These are phyloP conservation scores for Huntiella bhutanensis DNA, from an alignment of 2,329 filamentous ascomycete species.

Conservation along the genomic window DNA sequence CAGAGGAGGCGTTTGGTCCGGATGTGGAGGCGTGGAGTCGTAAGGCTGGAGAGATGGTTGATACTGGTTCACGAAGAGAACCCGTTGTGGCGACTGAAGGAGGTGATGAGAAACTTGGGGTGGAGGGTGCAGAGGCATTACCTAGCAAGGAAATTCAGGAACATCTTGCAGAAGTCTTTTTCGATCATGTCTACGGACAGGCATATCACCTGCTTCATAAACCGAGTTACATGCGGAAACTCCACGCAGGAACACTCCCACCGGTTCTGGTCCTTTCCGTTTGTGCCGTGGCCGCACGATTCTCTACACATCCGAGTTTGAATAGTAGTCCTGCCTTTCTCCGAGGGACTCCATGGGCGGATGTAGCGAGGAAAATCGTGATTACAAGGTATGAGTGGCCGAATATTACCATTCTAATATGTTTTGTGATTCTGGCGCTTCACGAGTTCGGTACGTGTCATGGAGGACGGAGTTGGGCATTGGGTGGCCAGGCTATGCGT, in stretches of 20 bases:
- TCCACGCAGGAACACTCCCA: slow-evolving; percentile 61
- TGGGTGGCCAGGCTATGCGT: slow-evolving; percentile 82
- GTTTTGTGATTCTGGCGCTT: slow-evolving; percentile 68
- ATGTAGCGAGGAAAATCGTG: slow-evolving; percentile 69
- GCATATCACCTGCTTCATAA: slow-evolving; percentile 90
- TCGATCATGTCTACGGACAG: slow-evolving; percentile 89
- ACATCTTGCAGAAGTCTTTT: slow-evolving; percentile 85
- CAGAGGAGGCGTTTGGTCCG: slow-evolving; percentile 71
- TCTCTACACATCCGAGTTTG: slow-evolving; percentile 72
- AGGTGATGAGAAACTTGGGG: slow-evolving; percentile 55
- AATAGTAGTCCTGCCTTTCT: slow-evolving; percentile 59
- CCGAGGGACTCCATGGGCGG: slow-evolving; percentile 80
- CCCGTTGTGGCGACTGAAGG: slow-evolving; percentile 20
- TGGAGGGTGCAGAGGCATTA: slow-evolving; percentile 65
- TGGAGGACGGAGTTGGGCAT: slow-evolving; percentile 85
- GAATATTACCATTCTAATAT: slow-evolving; percentile 88
- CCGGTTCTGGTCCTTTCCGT: slow-evolving; percentile 86
- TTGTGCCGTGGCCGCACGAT: slow-evolving; percentile 86
- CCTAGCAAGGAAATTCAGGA: slow-evolving; percentile 79
- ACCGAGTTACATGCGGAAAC: slow-evolving; percentile 84
- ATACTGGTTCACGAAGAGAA: slow-evolving; percentile 25
- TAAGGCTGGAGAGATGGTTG: slow-evolving; percentile 20
- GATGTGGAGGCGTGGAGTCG: slow-evolving; percentile 70
- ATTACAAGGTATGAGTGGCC: slow-evolving; percentile 80
- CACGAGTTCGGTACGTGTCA: slow-evolving; percentile 97